Percentiles rank a stretch among this genome's conserved stretches.
phyloP scores from a whole-genome alignment of 371 early-diverging fungal genomes.

The Polyrhizophydium stewartii region DNA sequence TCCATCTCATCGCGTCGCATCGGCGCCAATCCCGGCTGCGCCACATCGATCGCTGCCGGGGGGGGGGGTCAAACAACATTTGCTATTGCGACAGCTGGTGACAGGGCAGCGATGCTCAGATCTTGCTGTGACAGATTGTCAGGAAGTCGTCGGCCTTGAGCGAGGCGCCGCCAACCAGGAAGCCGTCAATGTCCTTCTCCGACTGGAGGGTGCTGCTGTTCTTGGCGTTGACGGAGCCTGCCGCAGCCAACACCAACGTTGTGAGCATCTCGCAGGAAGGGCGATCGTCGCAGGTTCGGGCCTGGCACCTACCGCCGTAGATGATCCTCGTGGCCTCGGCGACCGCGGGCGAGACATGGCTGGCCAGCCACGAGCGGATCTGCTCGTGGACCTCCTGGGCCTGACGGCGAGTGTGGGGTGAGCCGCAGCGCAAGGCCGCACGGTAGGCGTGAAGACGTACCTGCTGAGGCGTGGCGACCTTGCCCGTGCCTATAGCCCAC shows the following conservation, averaged over 20 bases:
- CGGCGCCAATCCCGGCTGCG: no score
- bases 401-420: conserved; percentile 16
- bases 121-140: neutral
- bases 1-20: no score
- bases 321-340: conserved; percentile 89
- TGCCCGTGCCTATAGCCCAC: conserved; percentile 99
- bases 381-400: conserved; percentile 94
- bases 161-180: conserved; percentile 99
- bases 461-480: conserved; percentile 94
- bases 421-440: neutral
- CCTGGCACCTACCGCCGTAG: conserved; percentile 81
- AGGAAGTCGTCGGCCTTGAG: conserved; percentile 51
- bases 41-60: no score
- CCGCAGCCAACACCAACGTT: neutral
- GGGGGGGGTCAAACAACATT: no score
- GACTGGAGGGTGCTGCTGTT: conserved; percentile 65
- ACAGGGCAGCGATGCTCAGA: neutral
- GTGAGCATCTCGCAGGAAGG: neutral
- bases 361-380: conserved; percentile 84
- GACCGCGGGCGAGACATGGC: conserved; percentile 75
- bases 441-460: conserved; percentile 16
- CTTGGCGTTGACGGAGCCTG: conserved; percentile 78
- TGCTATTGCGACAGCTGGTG: no score
- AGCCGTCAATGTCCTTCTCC: conserved; percentile 94
- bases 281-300: neutral